Conservation (phyloP, 305 asterid genomes). For the Fraxinus ornus region DNA sequence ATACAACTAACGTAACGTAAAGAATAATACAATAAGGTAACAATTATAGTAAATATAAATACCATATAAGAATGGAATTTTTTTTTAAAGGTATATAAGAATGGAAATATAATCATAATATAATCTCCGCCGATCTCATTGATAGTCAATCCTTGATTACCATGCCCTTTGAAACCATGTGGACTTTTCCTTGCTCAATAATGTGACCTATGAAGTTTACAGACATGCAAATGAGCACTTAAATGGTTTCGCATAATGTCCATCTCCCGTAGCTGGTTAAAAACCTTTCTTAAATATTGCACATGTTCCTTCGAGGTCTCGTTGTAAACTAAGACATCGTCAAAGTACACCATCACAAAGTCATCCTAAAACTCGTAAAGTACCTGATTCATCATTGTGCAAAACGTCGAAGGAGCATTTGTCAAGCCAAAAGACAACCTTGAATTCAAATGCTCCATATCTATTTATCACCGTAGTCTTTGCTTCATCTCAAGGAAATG, state of each 20-base stretch:
- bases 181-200: neutral
- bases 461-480: neutral
- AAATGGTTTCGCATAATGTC: neutral
- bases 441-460: neutral
- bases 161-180: neutral
- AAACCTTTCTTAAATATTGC: neutral
- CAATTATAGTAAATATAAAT: neutral
- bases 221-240: neutral
- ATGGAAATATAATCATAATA: too few relatives aligned
- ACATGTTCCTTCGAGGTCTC: neutral
- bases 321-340: neutral
- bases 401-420: neutral
- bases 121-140: neutral
- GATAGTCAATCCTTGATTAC: neutral
- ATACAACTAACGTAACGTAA: neutral
- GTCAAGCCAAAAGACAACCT: neutral
- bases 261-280: neutral
- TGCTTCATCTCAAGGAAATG: neutral
- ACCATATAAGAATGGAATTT: neutral
- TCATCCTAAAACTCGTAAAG: neutral
- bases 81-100: too few relatives aligned
- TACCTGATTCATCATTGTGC: neutral
- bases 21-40: neutral
- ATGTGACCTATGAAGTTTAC: neutral
- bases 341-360: too few relatives aligned